These are phyloP conservation scores for Rhizopogon roseolus DNA, from an alignment of 768 basidiomycete genomes.

Conservation along the genomic window DNA sequence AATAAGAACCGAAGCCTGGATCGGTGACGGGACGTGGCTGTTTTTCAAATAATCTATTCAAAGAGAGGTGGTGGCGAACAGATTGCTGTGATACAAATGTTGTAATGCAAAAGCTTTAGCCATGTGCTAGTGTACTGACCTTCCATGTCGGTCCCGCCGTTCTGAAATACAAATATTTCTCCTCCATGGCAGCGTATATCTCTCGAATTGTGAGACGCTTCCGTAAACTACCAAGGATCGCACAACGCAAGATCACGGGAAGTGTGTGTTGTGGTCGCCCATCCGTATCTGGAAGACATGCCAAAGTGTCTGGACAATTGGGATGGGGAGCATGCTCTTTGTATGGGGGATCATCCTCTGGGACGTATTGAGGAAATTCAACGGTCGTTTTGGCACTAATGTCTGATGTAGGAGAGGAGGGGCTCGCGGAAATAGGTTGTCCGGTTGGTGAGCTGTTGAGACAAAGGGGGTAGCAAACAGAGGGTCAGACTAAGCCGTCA, in stretches of 20 bases:
- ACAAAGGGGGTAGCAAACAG: slow-evolving; percentile 21
- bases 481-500: slow-evolving; percentile 5
- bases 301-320: slow-evolving; percentile 73
- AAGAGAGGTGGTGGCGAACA: slow-evolving; percentile 77
- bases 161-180: slow-evolving; percentile 77
- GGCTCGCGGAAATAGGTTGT: slow-evolving; percentile 22
- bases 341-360: slow-evolving; percentile 21
- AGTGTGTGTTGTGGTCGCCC: slow-evolving; percentile 80
- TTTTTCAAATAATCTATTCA: slow-evolving; percentile 79
- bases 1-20: slow-evolving; percentile 84
- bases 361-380: slow-evolving; percentile 15
- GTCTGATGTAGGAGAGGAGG: slow-evolving; percentile 33
- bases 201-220: slow-evolving; percentile 79
- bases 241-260: slow-evolving; percentile 79
- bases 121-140: slow-evolving; percentile 34
- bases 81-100: slow-evolving; percentile 58
- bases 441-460: slow-evolving; percentile 19
- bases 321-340: slow-evolving; percentile 60
- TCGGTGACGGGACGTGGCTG: slow-evolving; percentile 80
- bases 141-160: slow-evolving; percentile 84
- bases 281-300: slow-evolving; percentile 74
- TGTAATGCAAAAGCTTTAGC: background rate
- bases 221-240: slow-evolving; percentile 72
- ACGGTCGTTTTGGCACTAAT: slow-evolving; percentile 24
- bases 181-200: slow-evolving; percentile 84